Conservation (phyloP, 129 eudicot species). For the Lactuca sativa region DNA sequence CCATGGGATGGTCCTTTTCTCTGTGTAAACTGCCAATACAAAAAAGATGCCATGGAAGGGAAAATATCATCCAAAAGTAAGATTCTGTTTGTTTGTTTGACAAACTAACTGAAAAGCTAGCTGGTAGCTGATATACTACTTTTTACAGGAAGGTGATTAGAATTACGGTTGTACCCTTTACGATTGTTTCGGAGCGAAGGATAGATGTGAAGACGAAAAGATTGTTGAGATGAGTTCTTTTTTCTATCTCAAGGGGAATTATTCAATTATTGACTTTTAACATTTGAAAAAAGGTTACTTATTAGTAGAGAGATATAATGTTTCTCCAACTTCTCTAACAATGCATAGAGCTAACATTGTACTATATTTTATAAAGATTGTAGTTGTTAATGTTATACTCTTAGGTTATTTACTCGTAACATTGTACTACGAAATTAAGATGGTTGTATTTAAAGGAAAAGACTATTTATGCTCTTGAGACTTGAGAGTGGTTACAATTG, state of each 20-base stretch:
- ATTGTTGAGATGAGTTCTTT: slow-evolving; percentile 23
- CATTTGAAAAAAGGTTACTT: neutral
- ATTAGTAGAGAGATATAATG: slow-evolving; percentile 13
- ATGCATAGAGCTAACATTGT: slow-evolving; percentile 33
- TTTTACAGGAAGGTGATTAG: slow-evolving; percentile 49
- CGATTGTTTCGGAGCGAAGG: slow-evolving; percentile 28
- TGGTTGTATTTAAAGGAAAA: slow-evolving; percentile 7
- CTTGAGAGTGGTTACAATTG: slow-evolving; percentile 3
- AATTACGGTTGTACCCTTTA: neutral
- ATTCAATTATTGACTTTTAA: slow-evolving; percentile 28
- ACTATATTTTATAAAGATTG: slow-evolving; percentile 5
- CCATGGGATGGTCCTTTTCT: slow-evolving; percentile 99
- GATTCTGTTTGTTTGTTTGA: no score
- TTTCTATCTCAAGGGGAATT: slow-evolving; percentile 19
- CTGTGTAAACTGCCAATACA: slow-evolving; percentile 70
- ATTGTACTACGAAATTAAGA: neutral
- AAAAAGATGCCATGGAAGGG: slow-evolving; percentile 96
- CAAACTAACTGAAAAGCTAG: no score
- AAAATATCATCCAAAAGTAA: slow-evolving; percentile 69
- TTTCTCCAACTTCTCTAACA: slow-evolving; percentile 19
- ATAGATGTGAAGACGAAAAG: no score
- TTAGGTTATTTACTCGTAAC: neutral
- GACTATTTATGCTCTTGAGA: slow-evolving; percentile 15
- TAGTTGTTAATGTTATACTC: neutral
- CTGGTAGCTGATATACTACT: no score